phyloP scores from a whole-genome alignment of 2,329 filamentous ascomycete genomes.

The Fusarium sp. region DNA sequence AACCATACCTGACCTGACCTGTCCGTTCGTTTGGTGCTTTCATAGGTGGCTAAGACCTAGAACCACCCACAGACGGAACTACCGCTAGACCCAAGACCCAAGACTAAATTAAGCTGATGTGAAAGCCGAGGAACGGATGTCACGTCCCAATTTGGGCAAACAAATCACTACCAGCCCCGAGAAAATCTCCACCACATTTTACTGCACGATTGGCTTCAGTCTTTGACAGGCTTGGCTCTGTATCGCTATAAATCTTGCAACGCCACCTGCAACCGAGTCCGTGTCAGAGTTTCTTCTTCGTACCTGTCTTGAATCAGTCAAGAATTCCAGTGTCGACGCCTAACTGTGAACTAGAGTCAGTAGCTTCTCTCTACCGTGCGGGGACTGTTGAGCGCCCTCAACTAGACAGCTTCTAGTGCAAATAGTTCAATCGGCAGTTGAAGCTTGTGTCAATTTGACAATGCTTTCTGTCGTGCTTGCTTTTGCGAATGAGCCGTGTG shows the following conservation, averaged over 20 bases:
- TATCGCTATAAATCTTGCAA: neutral
- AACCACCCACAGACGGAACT: neutral
- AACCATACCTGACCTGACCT: neutral
- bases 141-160: slow-evolving; percentile 11
- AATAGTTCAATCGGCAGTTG: neutral
- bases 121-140: slow-evolving; percentile 19
- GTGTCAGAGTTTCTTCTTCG: neutral
- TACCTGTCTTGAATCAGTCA: neutral
- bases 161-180: slow-evolving; percentile 5
- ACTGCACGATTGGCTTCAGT: neutral
- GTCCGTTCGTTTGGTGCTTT: neutral
- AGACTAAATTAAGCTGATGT: neutral
- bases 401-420: neutral
- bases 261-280: slow-evolving; percentile 3
- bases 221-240: neutral
- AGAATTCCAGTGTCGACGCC: neutral
- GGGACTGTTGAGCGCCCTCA: neutral
- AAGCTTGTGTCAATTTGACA: neutral
- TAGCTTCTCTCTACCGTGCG: neutral
- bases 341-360: neutral
- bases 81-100: neutral
- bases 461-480: neutral
- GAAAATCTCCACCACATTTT: slow-evolving; percentile 10
- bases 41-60: neutral
- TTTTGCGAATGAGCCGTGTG: neutral